Evolutionary conservation across 805 yeast species (phyloP), one percentile per base, ranked within the genome.

Genomic region (Ogataea pignaliae): DNA sequence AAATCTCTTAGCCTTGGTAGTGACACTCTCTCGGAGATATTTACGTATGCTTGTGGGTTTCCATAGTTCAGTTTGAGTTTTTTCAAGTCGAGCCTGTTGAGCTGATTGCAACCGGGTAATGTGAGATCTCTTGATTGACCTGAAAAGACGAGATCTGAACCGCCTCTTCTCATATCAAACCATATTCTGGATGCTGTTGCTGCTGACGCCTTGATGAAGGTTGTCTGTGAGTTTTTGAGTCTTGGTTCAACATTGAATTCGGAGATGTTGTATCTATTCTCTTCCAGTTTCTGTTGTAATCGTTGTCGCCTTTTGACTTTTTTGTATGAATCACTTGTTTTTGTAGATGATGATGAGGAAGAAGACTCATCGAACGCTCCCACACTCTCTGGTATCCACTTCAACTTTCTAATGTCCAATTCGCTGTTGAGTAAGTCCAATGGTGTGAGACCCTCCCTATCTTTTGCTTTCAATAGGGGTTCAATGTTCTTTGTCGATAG

Each of bases 371-470:
- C 21, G 12, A 40, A 36, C 7, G 40, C 37, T 2, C 64, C 63
- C 10, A 60, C 39, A 37, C 60, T 53, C 17, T 52, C 56, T 4
- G 63, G 63, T 6, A 57, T 36, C 59, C 60, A 56, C 26, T 44
- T 59, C 34, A 76, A 56, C 38, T 70, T 70, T 44, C 72, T 66
- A 39, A 64, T 57, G 44, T 77, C 77, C 45, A 73, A 68, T 37
- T 69, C 70, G 45, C 62, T 57, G 42, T 57, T 66, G 31, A 82
- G 66, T 2, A 88, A 62, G 55, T 88, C 93, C 46, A 87, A 63
- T 0, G 97, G 95, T 0, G 90, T 82, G 17, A 72, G 64, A 1
- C 84, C 83, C 55, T 77, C 81, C 34, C 89, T 69, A 63, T 89
- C 97, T 52, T 81, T 82, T 28, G 76, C 66, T 34, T 72, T 71